Percentiles rank a stretch among this genome's conserved stretches.
Evolutionary conservation across 1,284 basidiomycete genomes (phyloP).

Genomic region (Neolentinus lepideus): DNA sequence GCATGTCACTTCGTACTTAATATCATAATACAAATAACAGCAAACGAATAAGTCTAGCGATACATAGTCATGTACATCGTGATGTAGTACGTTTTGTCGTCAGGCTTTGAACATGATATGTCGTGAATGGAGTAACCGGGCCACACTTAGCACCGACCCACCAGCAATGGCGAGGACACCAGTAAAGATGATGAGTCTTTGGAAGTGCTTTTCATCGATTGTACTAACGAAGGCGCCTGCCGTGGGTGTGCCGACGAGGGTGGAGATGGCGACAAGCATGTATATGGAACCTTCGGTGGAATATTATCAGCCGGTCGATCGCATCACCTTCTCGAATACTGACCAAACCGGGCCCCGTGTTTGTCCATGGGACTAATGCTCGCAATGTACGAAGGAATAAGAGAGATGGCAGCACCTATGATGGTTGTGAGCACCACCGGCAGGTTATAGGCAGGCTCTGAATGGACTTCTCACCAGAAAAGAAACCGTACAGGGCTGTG

Average conservation of each 20-base stretch:
- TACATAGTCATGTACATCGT: too few species aligned
- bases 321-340: too few species aligned
- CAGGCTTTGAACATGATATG: background rate
- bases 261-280: constrained; percentile 19
- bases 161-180: constrained; percentile 11
- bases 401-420: constrained; percentile 41
- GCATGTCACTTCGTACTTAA: too few species aligned
- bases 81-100: too few species aligned
- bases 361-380: constrained; percentile 37
- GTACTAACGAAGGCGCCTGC: constrained; percentile 23
- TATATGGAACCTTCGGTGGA: constrained; percentile 19
- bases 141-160: constrained; percentile 3
- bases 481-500: constrained; percentile 48
- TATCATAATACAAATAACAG: too few species aligned
- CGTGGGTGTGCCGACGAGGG: constrained; percentile 22
- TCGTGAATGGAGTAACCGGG: background rate
- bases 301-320: too few species aligned
- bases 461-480: constrained; percentile 16
- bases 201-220: constrained; percentile 19
- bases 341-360: constrained; percentile 22
- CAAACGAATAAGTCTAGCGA: too few species aligned
- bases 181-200: constrained; percentile 24
- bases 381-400: constrained; percentile 56
- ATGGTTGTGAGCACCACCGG: background rate
- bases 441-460: background rate